A percentile compares a stretch with the other conserved stretches of the same genome.
Evolutionary conservation across 805 yeast species (phyloP).

Genomic region (Barnettozyma vustinii): DNA sequence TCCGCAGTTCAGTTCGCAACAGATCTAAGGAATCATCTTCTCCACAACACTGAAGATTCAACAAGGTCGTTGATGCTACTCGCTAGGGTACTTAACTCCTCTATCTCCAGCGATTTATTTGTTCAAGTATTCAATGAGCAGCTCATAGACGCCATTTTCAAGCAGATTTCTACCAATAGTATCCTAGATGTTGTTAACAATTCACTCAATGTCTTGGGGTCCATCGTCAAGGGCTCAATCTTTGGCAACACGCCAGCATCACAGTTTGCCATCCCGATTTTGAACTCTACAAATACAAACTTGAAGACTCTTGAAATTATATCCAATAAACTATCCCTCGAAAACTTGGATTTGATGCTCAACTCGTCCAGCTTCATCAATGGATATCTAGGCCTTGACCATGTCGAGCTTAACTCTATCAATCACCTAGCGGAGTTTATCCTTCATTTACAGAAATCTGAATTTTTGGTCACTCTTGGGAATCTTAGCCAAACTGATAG

Average conservation of each 20-base stretch:
- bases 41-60: constrained; percentile 42
- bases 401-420: constrained; percentile 15
- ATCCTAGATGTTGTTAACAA: constrained; percentile 34
- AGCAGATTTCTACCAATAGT: constrained; percentile 37
- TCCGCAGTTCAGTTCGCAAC: constrained; percentile 15
- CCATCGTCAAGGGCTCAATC: constrained; percentile 19
- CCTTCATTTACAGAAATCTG: constrained; percentile 41
- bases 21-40: constrained; percentile 36
- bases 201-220: constrained; percentile 33
- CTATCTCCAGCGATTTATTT: constrained; percentile 35
- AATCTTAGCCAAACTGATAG: constrained; percentile 33
- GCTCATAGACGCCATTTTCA: constrained; percentile 36
- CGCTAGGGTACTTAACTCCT: constrained; percentile 44
- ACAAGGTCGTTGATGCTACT: constrained; percentile 49
- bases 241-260: constrained; percentile 15
- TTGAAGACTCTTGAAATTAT: constrained; percentile 14
- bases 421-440: constrained; percentile 35
- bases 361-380: constrained; percentile 18
- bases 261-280: constrained; percentile 13
- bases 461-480: constrained; percentile 40
- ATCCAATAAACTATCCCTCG: constrained; percentile 16
- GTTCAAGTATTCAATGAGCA: constrained; percentile 33
- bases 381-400: constrained; percentile 18
- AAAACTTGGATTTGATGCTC: constrained; percentile 20
- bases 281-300: constrained; percentile 17